Evolutionary conservation across 1,139 yeast genomes (phyloP), one percentile per base, ranked within the genome.

Genomic region (Saccharomyces hybrid): DNA sequence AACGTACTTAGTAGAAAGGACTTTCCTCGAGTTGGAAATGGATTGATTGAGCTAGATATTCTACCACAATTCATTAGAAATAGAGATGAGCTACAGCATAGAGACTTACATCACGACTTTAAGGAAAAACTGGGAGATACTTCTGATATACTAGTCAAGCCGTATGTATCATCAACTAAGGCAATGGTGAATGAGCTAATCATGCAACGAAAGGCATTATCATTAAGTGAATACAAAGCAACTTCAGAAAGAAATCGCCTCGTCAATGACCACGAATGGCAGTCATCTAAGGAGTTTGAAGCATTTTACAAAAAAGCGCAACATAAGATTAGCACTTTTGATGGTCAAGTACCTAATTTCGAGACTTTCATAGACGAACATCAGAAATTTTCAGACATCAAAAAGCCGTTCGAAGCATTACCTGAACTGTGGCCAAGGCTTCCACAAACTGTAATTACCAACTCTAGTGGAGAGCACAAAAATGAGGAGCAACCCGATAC

Each of bases 11-110:
- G 64, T n/a, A 58, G 66, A 0, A 61, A 59, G 1, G 58, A 53
- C 1, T 78, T 72, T 56, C 75, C 77, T 1, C 73, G 95, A 56
- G 78, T 81, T 50, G 86, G 91, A 0, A 73, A 81, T 55, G 76
- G 85, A 2, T 71, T 83, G 19, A 64, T 90, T 7, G 97, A 90
- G 67, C 64, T 88, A 7, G 97, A 90, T 67, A 72, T 84, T 1
- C 67, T 77, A 13, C 82, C 91, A 0, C 77, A 74, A 42, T 71
- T 77, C 65, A 85, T 90, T 16, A 49, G 71, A 5, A 90, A 90
- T 65, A 70, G 91, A 29, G 54, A 64, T 1, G 71, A 71, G 0
- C 52, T 87, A 11, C 60, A 62, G 1, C 78, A 78, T 54, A 67
- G 83, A 34, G 71, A 78, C 42, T 60, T 81, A 1, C 91, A 85